A percentile compares a stretch with the other conserved stretches of the same genome.
phyloP scores from a whole-genome alignment of 495 filamentous ascomycete species.

The Corynascus novoguineensis region DNA sequence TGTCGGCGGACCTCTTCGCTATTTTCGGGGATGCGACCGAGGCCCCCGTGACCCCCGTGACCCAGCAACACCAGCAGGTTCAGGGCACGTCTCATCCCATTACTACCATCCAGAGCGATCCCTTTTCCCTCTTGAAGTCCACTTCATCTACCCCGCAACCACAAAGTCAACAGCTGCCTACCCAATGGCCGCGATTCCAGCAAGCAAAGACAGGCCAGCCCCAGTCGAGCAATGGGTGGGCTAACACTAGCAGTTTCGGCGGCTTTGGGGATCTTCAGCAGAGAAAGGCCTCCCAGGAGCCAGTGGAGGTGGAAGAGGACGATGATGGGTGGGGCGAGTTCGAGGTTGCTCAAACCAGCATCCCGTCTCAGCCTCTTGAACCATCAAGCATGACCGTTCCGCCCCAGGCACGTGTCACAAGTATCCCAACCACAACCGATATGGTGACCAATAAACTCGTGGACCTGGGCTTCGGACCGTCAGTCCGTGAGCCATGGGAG shows the following conservation, averaged over 20 bases:
- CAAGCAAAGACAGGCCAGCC: conserved; percentile 13
- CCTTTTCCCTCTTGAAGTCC: conserved; percentile 21
- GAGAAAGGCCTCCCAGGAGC: neutral
- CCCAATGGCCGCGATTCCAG: conserved; percentile 18
- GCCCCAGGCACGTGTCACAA: conserved; percentile 27
- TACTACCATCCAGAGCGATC: conserved; percentile 13
- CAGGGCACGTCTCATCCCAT: neutral
- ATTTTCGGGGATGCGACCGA: conserved; percentile 52
- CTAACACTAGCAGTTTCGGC: conserved; percentile 15
- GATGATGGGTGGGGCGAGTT: conserved; percentile 77
- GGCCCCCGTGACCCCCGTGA: conserved; percentile 23
- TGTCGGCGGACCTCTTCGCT: conserved; percentile 73
- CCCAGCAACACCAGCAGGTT: conserved; percentile 23
- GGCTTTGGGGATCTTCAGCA: conserved; percentile 15
- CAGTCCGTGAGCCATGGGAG: conserved; percentile 17
- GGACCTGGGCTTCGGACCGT: conserved; percentile 23
- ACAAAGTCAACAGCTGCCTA: conserved; percentile 20
- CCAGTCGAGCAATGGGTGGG: conserved; percentile 13
- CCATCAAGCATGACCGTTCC: conserved; percentile 9
- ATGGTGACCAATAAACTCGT: conserved; percentile 42
- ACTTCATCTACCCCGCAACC: conserved; percentile 12
- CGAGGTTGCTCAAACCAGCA: conserved; percentile 45
- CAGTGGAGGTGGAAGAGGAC: conserved; percentile 36
- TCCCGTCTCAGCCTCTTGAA: conserved; percentile 3
- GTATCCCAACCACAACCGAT: conserved; percentile 43